Evolutionary conservation across 495 filamentous ascomycete genomes (phyloP), one percentile per base, ranked within the genome.

Genomic region (Neurospora sp.): DNA sequence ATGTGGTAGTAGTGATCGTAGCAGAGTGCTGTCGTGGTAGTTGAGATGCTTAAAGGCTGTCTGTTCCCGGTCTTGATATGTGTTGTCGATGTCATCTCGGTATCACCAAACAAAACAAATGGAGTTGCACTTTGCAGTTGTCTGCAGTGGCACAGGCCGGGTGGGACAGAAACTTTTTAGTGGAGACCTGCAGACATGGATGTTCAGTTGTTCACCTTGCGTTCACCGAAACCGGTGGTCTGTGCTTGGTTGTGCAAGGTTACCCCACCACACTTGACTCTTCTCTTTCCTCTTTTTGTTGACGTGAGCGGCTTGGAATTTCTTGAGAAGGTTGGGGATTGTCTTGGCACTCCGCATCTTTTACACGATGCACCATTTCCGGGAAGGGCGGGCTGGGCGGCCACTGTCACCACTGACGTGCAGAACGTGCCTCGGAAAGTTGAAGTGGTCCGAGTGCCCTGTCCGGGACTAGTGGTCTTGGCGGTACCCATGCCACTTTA

Each of bases 151-250:
- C 53, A 61, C 53, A 61, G 53, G 53, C 53, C 22, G 72, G 40
- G 39, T 70, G 71, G 72, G 72, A 73, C 74, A 74, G 77, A 77
- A 78, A 81, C 78, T 80, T 81, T 81, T 79, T 79, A 76, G 76
- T 79, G 78, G 76, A 73, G 74, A 61, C 53, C 53, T 18, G 27
- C 12, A 16, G 27, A 61, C 53, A 61, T 2, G 53, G 53, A 9
- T 31, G 20, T 27, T 2, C 20, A 53, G 10, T 20, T 61, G 37
- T 20, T 73, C 75, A 76, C 75, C 75, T 71, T 59, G 48, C 22
- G 18, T 61, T 61, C 53, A 61, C 53, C 53, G 53, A 61, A 61
- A 35, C 53, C 4, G 14, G 12, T 61, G 53, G 53, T 61, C 53
- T 61, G 53, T 61, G 53, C 53, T 61, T 4, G 1, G 10, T 61